These are phyloP conservation scores for Candida xyloterini DNA, from an alignment of 805 yeast genomes.

Conservation along the genomic window DNA sequence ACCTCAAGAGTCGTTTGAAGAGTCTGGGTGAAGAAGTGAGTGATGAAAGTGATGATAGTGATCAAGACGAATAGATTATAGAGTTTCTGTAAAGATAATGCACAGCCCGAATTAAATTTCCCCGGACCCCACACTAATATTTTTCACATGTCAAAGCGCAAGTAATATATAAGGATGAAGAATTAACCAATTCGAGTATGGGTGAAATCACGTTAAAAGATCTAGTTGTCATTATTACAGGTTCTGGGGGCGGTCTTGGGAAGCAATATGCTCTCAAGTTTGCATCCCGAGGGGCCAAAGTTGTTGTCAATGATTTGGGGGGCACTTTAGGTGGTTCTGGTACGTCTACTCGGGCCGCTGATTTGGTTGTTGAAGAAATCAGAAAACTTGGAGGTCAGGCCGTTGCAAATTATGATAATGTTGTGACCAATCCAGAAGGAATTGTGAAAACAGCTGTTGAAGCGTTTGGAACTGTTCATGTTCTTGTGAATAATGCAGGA, in stretches of 20 bases:
- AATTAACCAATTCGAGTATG: neutral
- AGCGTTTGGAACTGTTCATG: constrained; percentile 83
- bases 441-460: constrained; percentile 84
- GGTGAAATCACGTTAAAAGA: constrained; percentile 59
- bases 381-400: constrained; percentile 75
- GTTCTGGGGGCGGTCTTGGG: constrained; percentile 98
- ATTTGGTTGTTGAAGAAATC: constrained; percentile 84
- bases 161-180: constrained; percentile 1
- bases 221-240: constrained; percentile 90
- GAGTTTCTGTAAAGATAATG: constrained; percentile 1
- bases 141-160: constrained; percentile 16
- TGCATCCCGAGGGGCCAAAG: constrained; percentile 90
- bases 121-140: constrained; percentile 16
- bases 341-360: constrained; percentile 73
- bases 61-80: constrained; percentile 42
- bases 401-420: constrained; percentile 92
- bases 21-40: constrained; percentile 59
- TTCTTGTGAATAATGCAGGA: constrained; percentile 92
- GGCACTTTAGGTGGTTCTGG: constrained; percentile 77
- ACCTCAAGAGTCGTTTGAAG: constrained; percentile 52
- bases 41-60: constrained; percentile 65
- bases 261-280: constrained; percentile 81
- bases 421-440: constrained; percentile 74
- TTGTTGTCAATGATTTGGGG: constrained; percentile 92
- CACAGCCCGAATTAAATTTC: constrained; percentile 6